Conservation (phyloP, 164 flowering plant genomes). For the Hamamelis virginiana region DNA sequence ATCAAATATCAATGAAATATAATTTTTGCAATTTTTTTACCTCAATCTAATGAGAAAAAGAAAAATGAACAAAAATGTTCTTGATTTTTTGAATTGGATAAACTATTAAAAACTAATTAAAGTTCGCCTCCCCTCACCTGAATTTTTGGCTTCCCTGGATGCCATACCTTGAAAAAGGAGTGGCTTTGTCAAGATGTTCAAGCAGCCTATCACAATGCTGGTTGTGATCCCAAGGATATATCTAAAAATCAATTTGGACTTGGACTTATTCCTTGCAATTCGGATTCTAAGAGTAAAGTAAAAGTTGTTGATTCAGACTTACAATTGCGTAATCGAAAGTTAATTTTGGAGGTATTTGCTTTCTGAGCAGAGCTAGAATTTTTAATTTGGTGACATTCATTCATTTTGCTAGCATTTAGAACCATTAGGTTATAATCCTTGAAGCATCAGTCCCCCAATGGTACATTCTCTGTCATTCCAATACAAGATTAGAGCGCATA, state of each 20-base stretch:
- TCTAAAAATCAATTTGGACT: conserved; percentile 66
- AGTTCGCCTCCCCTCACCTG: too few relatives aligned
- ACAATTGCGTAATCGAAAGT: conserved; percentile 57
- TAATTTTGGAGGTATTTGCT: conserved; percentile 55
- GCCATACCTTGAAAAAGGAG: conserved; percentile 86
- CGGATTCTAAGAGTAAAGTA: conserved; percentile 63
- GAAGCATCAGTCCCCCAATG: neutral
- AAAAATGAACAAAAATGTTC: too few relatives aligned
- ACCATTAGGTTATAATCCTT: neutral
- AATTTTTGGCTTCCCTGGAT: too few relatives aligned
- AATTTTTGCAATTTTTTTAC: too few relatives aligned
- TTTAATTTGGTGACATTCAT: neutral
- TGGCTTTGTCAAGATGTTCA: conserved; percentile 91
- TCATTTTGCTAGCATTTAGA: neutral
- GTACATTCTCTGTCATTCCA: neutral
- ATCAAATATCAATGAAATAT: too few relatives aligned
- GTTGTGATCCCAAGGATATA: conserved; percentile 62
- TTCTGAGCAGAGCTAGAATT: neutral
- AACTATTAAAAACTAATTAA: too few relatives aligned
- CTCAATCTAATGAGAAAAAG: too few relatives aligned
- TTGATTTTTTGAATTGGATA: too few relatives aligned
- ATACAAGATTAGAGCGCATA: neutral
- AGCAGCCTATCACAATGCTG: conserved; percentile 49
- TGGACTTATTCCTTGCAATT: conserved; percentile 81
- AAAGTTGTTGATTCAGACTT: conserved; percentile 52